Evolutionary conservation across 2,329 filamentous ascomycete genomes (phyloP), one percentile per base, ranked within the genome.

Genomic region (Neurospora sp.): DNA sequence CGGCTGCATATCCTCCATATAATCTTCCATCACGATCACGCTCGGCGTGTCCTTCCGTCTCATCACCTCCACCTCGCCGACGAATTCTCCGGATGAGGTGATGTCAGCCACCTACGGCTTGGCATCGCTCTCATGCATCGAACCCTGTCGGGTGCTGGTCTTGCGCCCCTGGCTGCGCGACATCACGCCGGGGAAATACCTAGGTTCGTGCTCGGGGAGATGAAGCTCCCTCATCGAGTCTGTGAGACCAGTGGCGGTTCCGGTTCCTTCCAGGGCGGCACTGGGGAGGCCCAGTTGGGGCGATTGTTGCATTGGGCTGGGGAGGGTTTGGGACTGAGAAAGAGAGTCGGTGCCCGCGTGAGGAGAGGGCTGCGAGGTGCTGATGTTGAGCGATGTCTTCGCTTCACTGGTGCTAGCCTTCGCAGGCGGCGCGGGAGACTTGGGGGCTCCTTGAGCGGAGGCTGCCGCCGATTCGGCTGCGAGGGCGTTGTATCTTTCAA

Each of bases 171-270:
- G 81, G 76, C 83, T 83, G 69, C 85, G 80, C 17, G 84, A 83
- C 65, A 93, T 85, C 39, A 93, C 85, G 0, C 91, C 91, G 0
- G 91, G 91, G 73, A 92, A 91, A 72, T 92, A 88, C 72, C 84
- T 86, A 11, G 90, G 91, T 77, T 92, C 90, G 66, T 80, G 77
- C 28, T 71, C 72, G 39, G 72, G 74, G 39, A 75, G 70, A 23
- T 77, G 73, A 40, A 71, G 28, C n/a, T 75, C 73, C 28, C 69
- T 38, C 74, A 80, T 77, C 38, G 78, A 75, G 68, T 83, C 80
- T 8, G 52, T 46, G 65, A 66, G 52, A 4, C 67, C 69, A 62
- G 73, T 62, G 70, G 37, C 71, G 72, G 17, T 69, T 38, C 68
- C 68, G 33, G 74, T 15, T 15, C 46, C 46, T 62, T 62, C 52